Conservation (phyloP, 495 filamentous ascomycete genomes). For the Zalerion maritima region DNA sequence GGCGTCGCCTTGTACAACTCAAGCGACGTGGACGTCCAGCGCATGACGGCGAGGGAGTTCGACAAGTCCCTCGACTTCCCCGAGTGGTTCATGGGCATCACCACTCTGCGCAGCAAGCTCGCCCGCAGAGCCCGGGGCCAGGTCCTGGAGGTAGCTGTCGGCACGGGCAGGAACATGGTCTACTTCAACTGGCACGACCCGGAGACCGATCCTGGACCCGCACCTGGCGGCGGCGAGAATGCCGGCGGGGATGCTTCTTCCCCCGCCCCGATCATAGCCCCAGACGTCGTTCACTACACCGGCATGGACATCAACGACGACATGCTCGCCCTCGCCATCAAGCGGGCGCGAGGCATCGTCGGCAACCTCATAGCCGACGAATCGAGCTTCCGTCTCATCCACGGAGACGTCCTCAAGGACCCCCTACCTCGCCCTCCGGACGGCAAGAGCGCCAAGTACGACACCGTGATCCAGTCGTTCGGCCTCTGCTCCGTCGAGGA, state of each 20-base stretch:
- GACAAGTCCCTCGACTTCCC: conserved; percentile 49
- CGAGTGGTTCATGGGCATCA: conserved; percentile 53
- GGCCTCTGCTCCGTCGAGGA: conserved; percentile 75
- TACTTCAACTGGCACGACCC: conserved; percentile 48
- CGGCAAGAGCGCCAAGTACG: conserved; percentile 36
- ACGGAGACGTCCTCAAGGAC: conserved; percentile 23
- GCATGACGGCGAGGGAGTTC: conserved; percentile 36
- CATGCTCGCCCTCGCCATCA: conserved; percentile 27
- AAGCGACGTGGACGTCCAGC: conserved; percentile 9
- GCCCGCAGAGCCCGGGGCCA: conserved; percentile 51
- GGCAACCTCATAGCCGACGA: conserved; percentile 16
- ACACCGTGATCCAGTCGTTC: conserved; percentile 87
- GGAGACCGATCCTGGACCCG: conserved; percentile 5
- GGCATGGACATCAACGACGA: conserved; percentile 29
- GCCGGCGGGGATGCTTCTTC: conserved; percentile 3
- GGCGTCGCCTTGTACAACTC: conserved; percentile 11
- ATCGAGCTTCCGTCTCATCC: conserved; percentile 20
- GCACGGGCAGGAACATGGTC: conserved; percentile 74
- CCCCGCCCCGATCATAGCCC: conserved; percentile 2
- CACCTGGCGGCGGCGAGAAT: conserved; percentile 6
- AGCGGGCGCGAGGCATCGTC: conserved; percentile 12
- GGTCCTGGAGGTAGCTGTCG: conserved; percentile 78
- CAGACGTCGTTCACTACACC: conserved; percentile 23
- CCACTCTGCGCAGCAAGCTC: conserved; percentile 44
- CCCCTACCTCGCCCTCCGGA: conserved; percentile 13